A percentile compares a stretch with the other conserved stretches of the same genome.
Conservation (phyloP, 2,329 filamentous ascomycete species). For the Neospermospora avenae region DNA sequence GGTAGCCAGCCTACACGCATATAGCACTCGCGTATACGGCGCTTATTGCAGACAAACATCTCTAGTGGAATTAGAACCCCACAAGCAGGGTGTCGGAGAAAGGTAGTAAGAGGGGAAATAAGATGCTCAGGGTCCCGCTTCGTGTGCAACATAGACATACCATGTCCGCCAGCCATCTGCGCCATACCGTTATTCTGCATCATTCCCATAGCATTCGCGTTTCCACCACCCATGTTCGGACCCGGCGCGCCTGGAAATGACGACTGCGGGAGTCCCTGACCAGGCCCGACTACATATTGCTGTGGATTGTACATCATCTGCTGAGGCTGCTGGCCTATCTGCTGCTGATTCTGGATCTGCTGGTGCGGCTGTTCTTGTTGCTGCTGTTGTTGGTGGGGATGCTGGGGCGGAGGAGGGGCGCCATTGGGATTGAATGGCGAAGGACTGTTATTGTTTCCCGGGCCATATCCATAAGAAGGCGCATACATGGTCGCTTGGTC, state of each 20-base stretch:
- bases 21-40: constrained; percentile 13
- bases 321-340: constrained; percentile 32
- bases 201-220: constrained; percentile 45
- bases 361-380: constrained; percentile 44
- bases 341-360: constrained; percentile 25
- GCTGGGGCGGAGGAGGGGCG: constrained; percentile 18
- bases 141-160: constrained; percentile 32
- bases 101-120: neutral
- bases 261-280: constrained; percentile 26
- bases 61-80: neutral
- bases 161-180: constrained; percentile 33
- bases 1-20: neutral
- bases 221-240: constrained; percentile 28
- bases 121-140: neutral
- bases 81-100: neutral
- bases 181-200: constrained; percentile 48
- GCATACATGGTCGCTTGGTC: constrained; percentile 25
- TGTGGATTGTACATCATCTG: constrained; percentile 57
- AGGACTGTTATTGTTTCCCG: constrained; percentile 16
- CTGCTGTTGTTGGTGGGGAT: constrained; percentile 39
- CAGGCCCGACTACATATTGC: constrained; percentile 25
- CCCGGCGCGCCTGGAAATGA: constrained; percentile 24
- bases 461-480: constrained; percentile 26
- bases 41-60: neutral
- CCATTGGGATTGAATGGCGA: constrained; percentile 24